Conservation (phyloP, 495 filamentous ascomycete species). For the Clohesyomyces aquaticus region DNA sequence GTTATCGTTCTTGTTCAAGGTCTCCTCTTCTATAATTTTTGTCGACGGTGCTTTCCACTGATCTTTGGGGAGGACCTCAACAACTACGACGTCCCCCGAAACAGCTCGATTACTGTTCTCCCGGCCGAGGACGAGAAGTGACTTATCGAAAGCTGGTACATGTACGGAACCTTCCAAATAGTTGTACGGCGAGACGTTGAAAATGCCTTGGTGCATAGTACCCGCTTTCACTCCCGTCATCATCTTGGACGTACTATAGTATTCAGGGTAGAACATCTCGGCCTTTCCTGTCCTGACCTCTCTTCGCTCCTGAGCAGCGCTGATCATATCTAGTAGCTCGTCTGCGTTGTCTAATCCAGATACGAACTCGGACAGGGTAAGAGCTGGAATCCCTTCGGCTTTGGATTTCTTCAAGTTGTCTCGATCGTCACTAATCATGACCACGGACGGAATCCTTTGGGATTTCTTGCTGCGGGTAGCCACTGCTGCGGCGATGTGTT, state of each 20-base stretch:
- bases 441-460: constrained; percentile 70
- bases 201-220: constrained; percentile 87
- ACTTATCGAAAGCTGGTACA: constrained; percentile 85
- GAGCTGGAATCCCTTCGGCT: constrained; percentile 64
- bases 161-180: constrained; percentile 91
- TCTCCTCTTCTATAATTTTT: constrained; percentile 94
- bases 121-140: constrained; percentile 85
- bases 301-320: constrained; percentile 68
- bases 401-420: constrained; percentile 84
- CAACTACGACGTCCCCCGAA: constrained; percentile 86
- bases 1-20: constrained; percentile 90
- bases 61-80: constrained; percentile 87
- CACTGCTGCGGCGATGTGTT: constrained; percentile 69
- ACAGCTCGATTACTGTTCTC: constrained; percentile 96
- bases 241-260: constrained; percentile 89
- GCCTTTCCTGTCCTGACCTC: constrained; percentile 64
- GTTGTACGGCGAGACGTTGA: constrained; percentile 96
- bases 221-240: constrained; percentile 87
- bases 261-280: constrained; percentile 75
- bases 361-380: constrained; percentile 72
- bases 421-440: constrained; percentile 92
- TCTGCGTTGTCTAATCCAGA: constrained; percentile 80
- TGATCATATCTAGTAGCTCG: constrained; percentile 92
- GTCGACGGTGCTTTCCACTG: constrained; percentile 96
- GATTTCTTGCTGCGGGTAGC: constrained; percentile 57